Base-by-base conservation (phyloP, 2,329 filamentous ascomycete genomes). In the Fusarium scirpi region DNA sequence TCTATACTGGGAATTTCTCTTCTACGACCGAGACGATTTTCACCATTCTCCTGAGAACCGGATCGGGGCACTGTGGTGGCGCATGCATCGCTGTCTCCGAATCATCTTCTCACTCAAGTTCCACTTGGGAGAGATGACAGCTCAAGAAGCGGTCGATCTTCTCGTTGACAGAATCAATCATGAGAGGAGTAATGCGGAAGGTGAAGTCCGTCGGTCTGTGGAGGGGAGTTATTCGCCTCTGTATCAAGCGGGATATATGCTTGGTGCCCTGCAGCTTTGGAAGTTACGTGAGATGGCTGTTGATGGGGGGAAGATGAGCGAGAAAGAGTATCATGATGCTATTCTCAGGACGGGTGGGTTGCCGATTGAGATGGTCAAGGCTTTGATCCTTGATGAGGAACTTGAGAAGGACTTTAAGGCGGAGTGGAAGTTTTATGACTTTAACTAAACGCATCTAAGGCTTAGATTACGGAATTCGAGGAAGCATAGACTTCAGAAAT, bases 351-450 rank as follows among this genome's bases (percentile, higher is more conserved):
- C 64, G 7, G 68, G 64, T 1, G 54, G 43, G 7, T 12, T 70
- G 5, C 68, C 68, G 4, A 71, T 70, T 16, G 68, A 70, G 34
- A 71, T 70, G 68, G 68, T 69, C 8, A 70, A 69, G 22, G 68
- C 68, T 0, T 38, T 70, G 15, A 47, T 70, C 12, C 10, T 52
- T 11, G 43, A 60, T 0, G 59, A 70, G 13, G 43, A 71, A 6
- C 68, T 70, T 18, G 45, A 64, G 0, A 59, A 43, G 6, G 64
- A 70, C 22, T 70, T 70, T 4, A 58, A 71, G 15, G 18, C 68
- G 1, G 48, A 34, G 4, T 70, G 68, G 68, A 70, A 71, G 32
- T 70, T 70, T 16, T 70, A 70, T 55, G 59, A 70, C 25, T 65
- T 71, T 55, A 15, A 70, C 51, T 69, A 51, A 49, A 16, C n/a